Evolutionary conservation across 2,329 filamentous ascomycete species (phyloP), one percentile per base, ranked within the genome.

Genomic region (Xylariaceae sp.): DNA sequence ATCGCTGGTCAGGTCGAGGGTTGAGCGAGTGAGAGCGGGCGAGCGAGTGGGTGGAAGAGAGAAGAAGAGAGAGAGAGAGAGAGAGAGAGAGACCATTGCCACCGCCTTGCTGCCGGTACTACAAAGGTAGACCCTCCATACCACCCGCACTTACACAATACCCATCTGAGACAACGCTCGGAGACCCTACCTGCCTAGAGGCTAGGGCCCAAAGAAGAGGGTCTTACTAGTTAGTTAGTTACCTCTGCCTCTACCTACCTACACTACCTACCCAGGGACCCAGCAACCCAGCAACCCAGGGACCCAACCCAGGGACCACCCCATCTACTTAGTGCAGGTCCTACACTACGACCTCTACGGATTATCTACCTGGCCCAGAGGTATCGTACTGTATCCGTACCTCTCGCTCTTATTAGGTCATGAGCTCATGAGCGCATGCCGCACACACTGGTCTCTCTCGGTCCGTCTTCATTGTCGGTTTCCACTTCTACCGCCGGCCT

Each of bases 381-480:
- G 37, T 42, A 42, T 42, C 8, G 37, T 17, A 15, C 3, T 11
- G 49, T 51, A 51, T 23, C 49, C 17, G 17, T 34, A 11, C n/a
- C 30, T 3, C 49, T 34, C 18, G 7, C 44, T n/a, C 11, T 51
- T 34, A 17, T 11, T 51, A 51, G 49, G 49, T 51, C 49, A 51
- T 51, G 49, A 51, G 49, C 49, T 51, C 49, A 51, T 51, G 49
- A 35, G 49, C 23, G 49, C 49, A 51, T 17, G 49, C 49, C 49
- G 49, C 49, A 51, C 49, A 23, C 48, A 50, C 35, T 34, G 48
- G 48, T 50, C 17, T 47, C 49, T 23, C 49, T 51, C 49, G 49
- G 49, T 51, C 49, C 49, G 49, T 51, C 49, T 51, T 35, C 15
- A n/a, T 51, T 35, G 49, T 51, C 23, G 49, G 49, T 51, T 51